phyloP scores from a whole-genome alignment of 768 basidiomycete genomes.

The Mycena filopes region DNA sequence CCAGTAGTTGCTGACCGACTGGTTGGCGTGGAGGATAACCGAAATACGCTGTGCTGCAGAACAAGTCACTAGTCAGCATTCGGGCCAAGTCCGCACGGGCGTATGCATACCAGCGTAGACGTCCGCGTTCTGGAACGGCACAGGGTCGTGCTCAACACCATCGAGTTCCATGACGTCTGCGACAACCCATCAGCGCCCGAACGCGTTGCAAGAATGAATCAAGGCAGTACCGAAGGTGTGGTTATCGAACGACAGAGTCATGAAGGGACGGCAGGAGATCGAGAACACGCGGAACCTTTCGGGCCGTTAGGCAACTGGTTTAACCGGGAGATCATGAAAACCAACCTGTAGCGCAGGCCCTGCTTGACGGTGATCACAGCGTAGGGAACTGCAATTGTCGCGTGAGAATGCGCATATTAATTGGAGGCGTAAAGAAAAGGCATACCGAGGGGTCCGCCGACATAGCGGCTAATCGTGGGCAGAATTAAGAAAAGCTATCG shows the following conservation, averaged over 20 bases:
- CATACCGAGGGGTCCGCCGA: constrained; percentile 51
- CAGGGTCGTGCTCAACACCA: constrained; percentile 51
- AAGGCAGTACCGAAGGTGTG: constrained; percentile 45
- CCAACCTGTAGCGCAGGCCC: constrained; percentile 56
- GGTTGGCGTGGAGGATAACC: constrained; percentile 52
- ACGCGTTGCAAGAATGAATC: too few relatives aligned
- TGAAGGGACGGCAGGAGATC: constrained; percentile 58
- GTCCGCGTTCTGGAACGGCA: constrained; percentile 51
- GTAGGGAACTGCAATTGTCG: constrained; percentile 40
- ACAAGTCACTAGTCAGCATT: not conserved
- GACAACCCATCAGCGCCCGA: not conserved
- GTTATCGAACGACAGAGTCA: constrained; percentile 49
- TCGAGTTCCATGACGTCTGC: constrained; percentile 50
- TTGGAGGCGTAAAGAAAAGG: not conserved
- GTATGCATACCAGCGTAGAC: constrained; percentile 49
- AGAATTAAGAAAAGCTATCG: constrained; percentile 41
- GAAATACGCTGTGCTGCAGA: constrained; percentile 53
- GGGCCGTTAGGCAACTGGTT: too few relatives aligned
- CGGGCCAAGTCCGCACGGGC: not conserved
- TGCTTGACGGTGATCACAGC: constrained; percentile 54
- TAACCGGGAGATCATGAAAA: constrained; percentile 8
- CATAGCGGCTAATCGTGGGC: constrained; percentile 46
- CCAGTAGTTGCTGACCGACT: constrained; percentile 58
- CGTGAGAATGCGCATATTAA: constrained; percentile 15
- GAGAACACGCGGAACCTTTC: constrained; percentile 57